Percentiles rank a stretch among this genome's conserved stretches.
These are phyloP conservation scores for Neostapfia colusana DNA, from an alignment of 176 grass and related monocot genomes.

Conservation along the genomic window DNA sequence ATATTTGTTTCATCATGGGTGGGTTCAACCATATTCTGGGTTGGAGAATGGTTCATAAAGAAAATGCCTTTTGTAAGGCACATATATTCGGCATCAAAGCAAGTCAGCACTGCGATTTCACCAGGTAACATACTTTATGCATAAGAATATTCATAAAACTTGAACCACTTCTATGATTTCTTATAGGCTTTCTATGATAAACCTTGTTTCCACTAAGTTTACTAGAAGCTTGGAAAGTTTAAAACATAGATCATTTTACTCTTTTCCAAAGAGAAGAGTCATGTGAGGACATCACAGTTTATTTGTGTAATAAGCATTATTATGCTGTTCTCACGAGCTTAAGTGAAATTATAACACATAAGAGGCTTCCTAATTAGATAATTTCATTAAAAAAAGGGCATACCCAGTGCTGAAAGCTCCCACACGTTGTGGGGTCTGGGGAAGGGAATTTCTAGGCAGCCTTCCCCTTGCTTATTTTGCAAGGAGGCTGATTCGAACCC, in stretches of 20 bases:
- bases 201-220: not conserved
- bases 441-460: too few species aligned
- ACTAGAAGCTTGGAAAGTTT: not conserved
- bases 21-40: conserved; percentile 88
- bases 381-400: too few species aligned
- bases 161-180: not conserved
- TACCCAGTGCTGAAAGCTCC: too few species aligned
- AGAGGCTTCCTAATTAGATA: conserved; percentile 27
- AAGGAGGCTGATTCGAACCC: too few species aligned
- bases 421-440: too few species aligned
- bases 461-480: too few species aligned
- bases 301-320: not conserved
- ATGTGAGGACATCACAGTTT: not conserved
- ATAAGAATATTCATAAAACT: not conserved
- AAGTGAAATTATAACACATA: not conserved
- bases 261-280: not conserved
- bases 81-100: conserved; percentile 97
- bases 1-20: conserved; percentile 99
- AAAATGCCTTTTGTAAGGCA: conserved; percentile 92
- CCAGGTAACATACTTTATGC: conserved; percentile 66
- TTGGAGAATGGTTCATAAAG: conserved; percentile 97
- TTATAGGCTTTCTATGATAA: not conserved
- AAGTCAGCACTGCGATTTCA: conserved; percentile 99
- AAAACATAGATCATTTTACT: not conserved
- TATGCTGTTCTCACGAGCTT: not conserved